Conservation (phyloP, 2,329 filamentous ascomycete genomes). For the Exophiala sp. region DNA sequence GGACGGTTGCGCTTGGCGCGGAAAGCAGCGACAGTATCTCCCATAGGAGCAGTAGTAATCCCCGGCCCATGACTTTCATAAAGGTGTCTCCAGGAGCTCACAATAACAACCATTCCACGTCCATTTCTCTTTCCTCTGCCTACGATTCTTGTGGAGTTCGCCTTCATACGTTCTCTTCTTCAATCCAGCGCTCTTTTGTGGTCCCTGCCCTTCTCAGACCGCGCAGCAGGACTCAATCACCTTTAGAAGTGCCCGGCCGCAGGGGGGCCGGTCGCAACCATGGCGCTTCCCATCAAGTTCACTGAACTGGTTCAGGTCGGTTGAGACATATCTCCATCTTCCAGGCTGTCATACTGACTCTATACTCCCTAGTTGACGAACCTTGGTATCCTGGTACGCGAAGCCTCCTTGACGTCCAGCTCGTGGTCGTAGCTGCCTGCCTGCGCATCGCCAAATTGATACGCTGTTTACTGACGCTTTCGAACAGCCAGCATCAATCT, state of each 20-base stretch:
- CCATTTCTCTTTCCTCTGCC: slow-evolving; percentile 7
- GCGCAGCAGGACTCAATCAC: slow-evolving; percentile 11
- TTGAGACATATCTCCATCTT: slow-evolving; percentile 7
- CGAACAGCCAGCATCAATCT: slow-evolving; percentile 62
- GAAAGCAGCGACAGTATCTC: slow-evolving; percentile 3
- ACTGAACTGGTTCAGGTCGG: slow-evolving; percentile 76
- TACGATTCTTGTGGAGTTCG: slow-evolving; percentile 16
- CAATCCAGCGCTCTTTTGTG: slow-evolving; percentile 20
- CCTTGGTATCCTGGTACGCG: slow-evolving; percentile 50
- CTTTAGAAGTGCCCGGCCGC: slow-evolving; percentile 26
- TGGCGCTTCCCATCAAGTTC: slow-evolving; percentile 80
- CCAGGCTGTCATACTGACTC: slow-evolving; percentile 31
- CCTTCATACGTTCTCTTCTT: slow-evolving; percentile 11
- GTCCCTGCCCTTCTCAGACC: slow-evolving; percentile 7
- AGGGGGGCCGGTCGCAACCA: slow-evolving; percentile 38
- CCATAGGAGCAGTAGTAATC: slow-evolving; percentile 7
- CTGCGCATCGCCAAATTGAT: slow-evolving; percentile 24
- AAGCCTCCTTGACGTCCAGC: slow-evolving; percentile 13
- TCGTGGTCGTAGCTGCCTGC: slow-evolving; percentile 18
- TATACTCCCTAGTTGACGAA: slow-evolving; percentile 46
- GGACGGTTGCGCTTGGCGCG: slow-evolving; percentile 7
- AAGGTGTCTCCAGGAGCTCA: slow-evolving; percentile 25
- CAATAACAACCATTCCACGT: slow-evolving; percentile 10
- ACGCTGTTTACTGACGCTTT: slow-evolving; percentile 25
- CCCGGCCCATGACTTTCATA: slow-evolving; percentile 12